Base-by-base conservation (phyloP, 805 yeast species). In the Nakazawaea sp. region DNA sequence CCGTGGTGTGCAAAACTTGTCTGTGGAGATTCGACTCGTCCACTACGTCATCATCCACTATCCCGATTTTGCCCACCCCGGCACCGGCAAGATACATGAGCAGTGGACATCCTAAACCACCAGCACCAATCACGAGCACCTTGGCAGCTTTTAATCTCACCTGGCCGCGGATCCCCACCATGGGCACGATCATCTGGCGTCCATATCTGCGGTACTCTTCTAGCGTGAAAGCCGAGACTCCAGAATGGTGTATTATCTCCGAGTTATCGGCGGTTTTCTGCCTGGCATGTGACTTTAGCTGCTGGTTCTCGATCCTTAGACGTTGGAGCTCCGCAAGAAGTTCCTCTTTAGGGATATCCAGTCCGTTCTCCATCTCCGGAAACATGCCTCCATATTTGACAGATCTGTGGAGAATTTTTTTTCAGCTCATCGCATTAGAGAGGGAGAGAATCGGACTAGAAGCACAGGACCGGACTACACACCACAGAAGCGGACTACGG, bases 61-160 rank as follows among this genome's bases (percentile, higher is more conserved):
- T 82, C 3, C 96, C 96, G 17, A 92, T 66, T 2, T 61, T 56
- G 1, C 95, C 97, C 3, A 90, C 62, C 4, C 99, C 98, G 0
- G 95, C 82, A 0, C 94, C 96, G 0, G 80, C 78, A 2, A 92
- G 59, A 52, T 92, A 92, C 30, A 84, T 66, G 33, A 90, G 56
- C 0, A 94, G 94, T 0, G 98, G 97, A 47, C 94, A 81, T 0
- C 98, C 97, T 5, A 92, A 65, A 0, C 99, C 99, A 9, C 98
- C 99, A 1, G 97, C 97, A 1, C 99, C 98, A 6, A 92, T 69
- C 0, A 92, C 89, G 18, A 90, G 57, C 0, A 89, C 72, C 35
- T 64, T 72, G 2, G 90, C 41, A 0, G 56, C 46, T 44, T 78
- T 79, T 32, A 92, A 57, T 30, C 59, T 62, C 6, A 70, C 35